Evolutionary conservation across 495 filamentous ascomycete genomes (phyloP), one percentile per base, ranked within the genome.

Genomic region (Symbiotaphrina buchneri): DNA sequence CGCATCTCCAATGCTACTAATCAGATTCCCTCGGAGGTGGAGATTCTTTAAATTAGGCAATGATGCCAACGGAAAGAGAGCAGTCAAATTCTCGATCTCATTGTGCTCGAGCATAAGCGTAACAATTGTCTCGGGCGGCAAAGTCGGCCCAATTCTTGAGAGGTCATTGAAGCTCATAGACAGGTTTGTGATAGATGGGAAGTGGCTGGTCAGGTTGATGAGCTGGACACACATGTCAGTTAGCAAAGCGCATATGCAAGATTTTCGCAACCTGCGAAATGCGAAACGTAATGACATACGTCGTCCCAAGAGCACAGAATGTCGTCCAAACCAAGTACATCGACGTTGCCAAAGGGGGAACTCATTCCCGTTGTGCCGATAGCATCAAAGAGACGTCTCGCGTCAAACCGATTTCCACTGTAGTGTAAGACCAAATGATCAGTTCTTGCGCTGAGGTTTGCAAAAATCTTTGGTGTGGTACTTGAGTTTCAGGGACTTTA

Each of bases 381-480:
- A 4, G 38, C 32, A 4, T 47, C 27, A 15, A 69, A 44, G 6
- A 42, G 30, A 29, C 58, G 55, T 13, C 49, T 37, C 6, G 52
- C 46, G 35, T 54, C 51, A 38, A 94, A 76, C 6, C 83, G 72
- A 44, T 87, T 91, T 4, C 74, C 74, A 52, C 80, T 90, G 27
- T 36, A 3, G 23, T 1, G 4, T 17, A 39, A 13, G 20, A n/a
- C 31, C 14, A 33, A 30, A 3, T 33, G 17, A 33, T 30, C 10
- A 33, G 10, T 30, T n/a, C 17, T n/a, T 10, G 13, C 30, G 10
- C 5, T 6, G 11, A 28, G 31, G 3, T 4, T 31, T 34, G 15
- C 16, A 33, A 5, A 33, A 10, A 35, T 13, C 31, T 1, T 25
- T 25, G 7, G 7, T 25, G 2, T 55, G 63, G 43, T 49, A 87